Evolutionary conservation across 805 yeast genomes (phyloP), one percentile per base, ranked within the genome.

Genomic region (Candida fluviatilis): DNA sequence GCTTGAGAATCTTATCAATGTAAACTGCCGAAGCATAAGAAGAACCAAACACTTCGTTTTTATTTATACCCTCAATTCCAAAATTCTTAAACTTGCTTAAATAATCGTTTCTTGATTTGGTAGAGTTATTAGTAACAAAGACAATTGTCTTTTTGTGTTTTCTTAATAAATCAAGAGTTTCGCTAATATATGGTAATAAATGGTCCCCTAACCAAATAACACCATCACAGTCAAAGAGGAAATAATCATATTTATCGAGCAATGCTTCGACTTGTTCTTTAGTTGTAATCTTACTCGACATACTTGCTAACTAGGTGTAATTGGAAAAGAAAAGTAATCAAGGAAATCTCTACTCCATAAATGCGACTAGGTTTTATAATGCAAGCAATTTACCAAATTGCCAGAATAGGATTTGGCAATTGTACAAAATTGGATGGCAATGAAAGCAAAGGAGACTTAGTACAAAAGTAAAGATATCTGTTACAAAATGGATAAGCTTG

Each of bases 151-250:
- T 93, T 27, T 76, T 75, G 18, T 46, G 40, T 3, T 57, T 40
- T 41, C 73, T 73, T 47, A 93, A 66, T 30, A 84, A 55, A 7
- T 72, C 70, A 30, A 93, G 60, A 0, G 96, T 84, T 57, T 93
- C 97, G 10, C 69, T 72, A 2, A 87, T 84, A 13, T 75, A 66
- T 5, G 97, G 97, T 34, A 93, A 70, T 17, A 87, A 62, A 47
- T 81, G 85, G 45, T 77, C 80, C 2, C 98, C 98, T 35, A 84
- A 64, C 99, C 99, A 93, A 42, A 93, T 69, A 4, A 93, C 99
- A 23, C 99, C 99, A 57, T 93, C 99, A 66, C 99, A 93, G 55
- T 93, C 99, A 57, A 93, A 93, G 48, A 93, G 66, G 52, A 90
- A 91, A 42, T 86, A 88, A 55, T 89, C 96, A 58, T 83, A 84